These are phyloP conservation scores for Lathyrus aphaca DNA, from an alignment of 306 rosid species.

Conservation along the genomic window DNA sequence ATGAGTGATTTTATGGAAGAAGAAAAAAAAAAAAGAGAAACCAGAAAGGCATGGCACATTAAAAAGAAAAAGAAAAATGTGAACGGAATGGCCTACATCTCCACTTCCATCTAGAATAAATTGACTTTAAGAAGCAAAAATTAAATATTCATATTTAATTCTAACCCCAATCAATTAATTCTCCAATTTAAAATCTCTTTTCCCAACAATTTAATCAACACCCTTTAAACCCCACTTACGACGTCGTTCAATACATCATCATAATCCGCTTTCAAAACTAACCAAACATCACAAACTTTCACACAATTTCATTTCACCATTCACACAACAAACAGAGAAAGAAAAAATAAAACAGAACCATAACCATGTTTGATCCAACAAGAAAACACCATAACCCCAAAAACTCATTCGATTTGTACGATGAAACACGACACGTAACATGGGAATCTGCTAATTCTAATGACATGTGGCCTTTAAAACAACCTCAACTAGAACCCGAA, in stretches of 20 bases:
- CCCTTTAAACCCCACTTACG: background rate
- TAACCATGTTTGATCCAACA: slow-evolving; percentile 52
- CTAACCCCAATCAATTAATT: slow-evolving; percentile 1
- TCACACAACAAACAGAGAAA: background rate
- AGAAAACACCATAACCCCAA: slow-evolving; percentile 29
- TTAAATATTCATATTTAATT: background rate
- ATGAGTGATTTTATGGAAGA: background rate
- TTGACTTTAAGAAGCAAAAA: slow-evolving; percentile 52
- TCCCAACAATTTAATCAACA: slow-evolving; percentile 40
- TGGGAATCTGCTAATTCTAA: slow-evolving; percentile 42
- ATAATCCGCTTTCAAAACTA: slow-evolving; percentile 13
- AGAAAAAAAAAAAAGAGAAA: background rate
- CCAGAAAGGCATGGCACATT: background rate
- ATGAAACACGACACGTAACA: slow-evolving; percentile 30
- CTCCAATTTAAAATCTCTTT: slow-evolving; percentile 28
- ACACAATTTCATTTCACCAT: slow-evolving; percentile 17
- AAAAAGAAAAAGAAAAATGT: slow-evolving; percentile 19
- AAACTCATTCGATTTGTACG: slow-evolving; percentile 39
- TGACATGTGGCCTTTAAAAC: slow-evolving; percentile 43
- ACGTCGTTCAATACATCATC: slow-evolving; percentile 47
- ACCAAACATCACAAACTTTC: background rate
- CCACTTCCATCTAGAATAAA: slow-evolving; percentile 45
- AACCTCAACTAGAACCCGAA: slow-evolving; percentile 13
- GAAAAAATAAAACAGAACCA: background rate
- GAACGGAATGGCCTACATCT: slow-evolving; percentile 22